Base-by-base conservation (phyloP, 108 stramenopile genomes). In the Schizochytrium sp. region DNA sequence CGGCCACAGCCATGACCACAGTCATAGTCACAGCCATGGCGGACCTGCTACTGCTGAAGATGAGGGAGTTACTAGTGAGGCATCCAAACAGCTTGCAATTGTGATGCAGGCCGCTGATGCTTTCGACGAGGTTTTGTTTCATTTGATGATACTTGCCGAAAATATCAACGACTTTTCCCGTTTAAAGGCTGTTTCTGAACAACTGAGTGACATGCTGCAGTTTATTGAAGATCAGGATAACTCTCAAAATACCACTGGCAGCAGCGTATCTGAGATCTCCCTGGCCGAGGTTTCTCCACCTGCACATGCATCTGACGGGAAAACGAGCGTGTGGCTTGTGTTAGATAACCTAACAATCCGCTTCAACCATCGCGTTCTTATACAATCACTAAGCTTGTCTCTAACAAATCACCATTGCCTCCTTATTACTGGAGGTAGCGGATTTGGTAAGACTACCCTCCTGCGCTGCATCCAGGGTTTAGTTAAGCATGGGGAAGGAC, bases 381-480 rank as follows among this genome's bases (percentile, higher is more conserved):
- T 92, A 5, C 13, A 4, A 4, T 87, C 56, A 19, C 60, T 92
- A 5, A 56, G 87, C 47, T 42, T 92, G 17, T 42, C 7, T 12
- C 88, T 98, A 3, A 61, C 87, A 42, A 93, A 94, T 72, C 95
- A 95, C 57, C 90, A 96, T 61, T 92, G 96, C 87, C 87, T 98
- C 61, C 93, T 98, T n/a, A 96, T 98, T 88, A 94, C 96, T n/a
- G 98, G 98, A 12, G 93, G 91, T 87, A 93, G 93, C 45, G 98
- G 98, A 50, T 93, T 95, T 7, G 97, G 97, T 15, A 97, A 98
- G 89, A 92, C 91, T 17, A 94, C 92, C 89, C 88, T 98, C 55
- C 89, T 98, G 7, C 93, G 98, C 44, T 96, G 95, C 0, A 95
- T 98, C 89, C 97, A 97, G 41, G 98, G 98, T 2, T 94, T 98